These are phyloP conservation scores for Saxispiralis lemnorum DNA, from an alignment of 495 filamentous ascomycete genomes.

Conservation along the genomic window DNA sequence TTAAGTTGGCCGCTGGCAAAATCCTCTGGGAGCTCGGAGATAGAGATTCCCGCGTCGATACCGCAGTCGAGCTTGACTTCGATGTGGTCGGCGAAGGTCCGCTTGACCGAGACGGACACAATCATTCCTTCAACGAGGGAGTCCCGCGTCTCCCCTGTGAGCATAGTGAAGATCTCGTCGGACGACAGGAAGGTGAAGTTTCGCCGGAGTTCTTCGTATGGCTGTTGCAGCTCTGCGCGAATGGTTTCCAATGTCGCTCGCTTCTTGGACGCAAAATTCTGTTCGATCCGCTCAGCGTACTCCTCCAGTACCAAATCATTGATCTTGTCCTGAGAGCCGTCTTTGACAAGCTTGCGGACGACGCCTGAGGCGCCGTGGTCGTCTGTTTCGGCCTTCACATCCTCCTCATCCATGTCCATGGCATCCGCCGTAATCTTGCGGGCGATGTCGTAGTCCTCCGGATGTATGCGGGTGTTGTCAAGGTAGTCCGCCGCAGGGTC, in stretches of 20 bases:
- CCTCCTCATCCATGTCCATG: slow-evolving; percentile 87
- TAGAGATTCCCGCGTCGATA: slow-evolving; percentile 69
- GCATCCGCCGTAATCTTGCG: slow-evolving; percentile 98
- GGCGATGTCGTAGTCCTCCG: slow-evolving; percentile 92
- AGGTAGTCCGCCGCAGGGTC: slow-evolving; percentile 71
- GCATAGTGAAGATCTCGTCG: slow-evolving; percentile 89
- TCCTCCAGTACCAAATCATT: slow-evolving; percentile 92
- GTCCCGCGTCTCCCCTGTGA: slow-evolving; percentile 80
- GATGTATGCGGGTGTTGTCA: slow-evolving; percentile 90
- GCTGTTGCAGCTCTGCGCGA: slow-evolving; percentile 74
- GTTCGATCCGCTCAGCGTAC: slow-evolving; percentile 89
- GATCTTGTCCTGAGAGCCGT: slow-evolving; percentile 81
- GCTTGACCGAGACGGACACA: slow-evolving; percentile 69
- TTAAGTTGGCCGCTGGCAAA: slow-evolving; percentile 34
- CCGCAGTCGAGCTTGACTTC: slow-evolving; percentile 88
- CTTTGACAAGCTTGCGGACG: slow-evolving; percentile 77
- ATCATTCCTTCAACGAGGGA: slow-evolving; percentile 77
- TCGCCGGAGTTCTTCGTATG: slow-evolving; percentile 84
- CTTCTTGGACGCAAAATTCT: slow-evolving; percentile 81
- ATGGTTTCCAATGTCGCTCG: slow-evolving; percentile 93
- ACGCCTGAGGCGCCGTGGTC: slow-evolving; percentile 77
- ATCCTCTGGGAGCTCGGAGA: slow-evolving; percentile 51
- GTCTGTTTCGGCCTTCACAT: slow-evolving; percentile 82
- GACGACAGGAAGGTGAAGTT: slow-evolving; percentile 51
- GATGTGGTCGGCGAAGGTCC: slow-evolving; percentile 77